phyloP scores from a whole-genome alignment of 2,329 filamentous ascomycete genomes.

The Nemania abortiva region DNA sequence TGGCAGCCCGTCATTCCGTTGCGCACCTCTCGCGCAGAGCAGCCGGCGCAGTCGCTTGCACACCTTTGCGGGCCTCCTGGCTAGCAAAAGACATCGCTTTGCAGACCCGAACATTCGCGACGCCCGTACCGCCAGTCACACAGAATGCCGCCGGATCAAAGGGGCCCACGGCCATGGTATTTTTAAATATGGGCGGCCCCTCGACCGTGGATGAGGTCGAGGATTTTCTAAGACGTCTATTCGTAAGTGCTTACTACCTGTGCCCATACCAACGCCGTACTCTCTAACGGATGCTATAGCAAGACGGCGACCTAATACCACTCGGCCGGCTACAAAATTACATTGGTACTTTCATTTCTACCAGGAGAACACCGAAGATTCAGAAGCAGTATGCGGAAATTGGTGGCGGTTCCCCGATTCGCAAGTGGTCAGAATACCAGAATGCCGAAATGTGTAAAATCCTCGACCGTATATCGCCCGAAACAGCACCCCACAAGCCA shows the following conservation, averaged over 20 bases:
- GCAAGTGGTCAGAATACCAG: slow-evolving; percentile 98
- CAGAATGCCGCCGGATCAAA: slow-evolving; percentile 77
- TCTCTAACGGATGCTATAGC: slow-evolving; percentile 61
- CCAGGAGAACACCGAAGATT: slow-evolving; percentile 92
- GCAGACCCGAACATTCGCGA: slow-evolving; percentile 66
- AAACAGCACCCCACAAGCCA: slow-evolving; percentile 95
- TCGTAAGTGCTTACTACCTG: slow-evolving; percentile 69
- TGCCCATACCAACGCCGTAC: neutral
- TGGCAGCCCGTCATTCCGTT: slow-evolving; percentile 58
- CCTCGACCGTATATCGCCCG: slow-evolving; percentile 88
- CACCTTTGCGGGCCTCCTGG: slow-evolving; percentile 43
- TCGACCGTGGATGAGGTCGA: slow-evolving; percentile 89
- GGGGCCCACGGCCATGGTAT: slow-evolving; percentile 97
- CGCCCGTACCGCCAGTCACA: slow-evolving; percentile 79
- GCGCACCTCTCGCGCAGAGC: slow-evolving; percentile 54
- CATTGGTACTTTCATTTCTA: slow-evolving; percentile 87
- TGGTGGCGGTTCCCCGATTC: slow-evolving; percentile 96
- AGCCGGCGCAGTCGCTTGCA: slow-evolving; percentile 42
- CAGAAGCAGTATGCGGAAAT: slow-evolving; percentile 95
- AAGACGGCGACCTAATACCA: slow-evolving; percentile 95
- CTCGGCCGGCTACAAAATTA: slow-evolving; percentile 91
- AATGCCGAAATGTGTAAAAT: slow-evolving; percentile 97
- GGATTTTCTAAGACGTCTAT: slow-evolving; percentile 89
- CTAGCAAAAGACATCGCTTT: slow-evolving; percentile 46
- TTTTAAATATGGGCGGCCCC: slow-evolving; percentile 98